phyloP scores from a whole-genome alignment of 2,329 filamentous ascomycete species.

The Bipolaris cookei region DNA sequence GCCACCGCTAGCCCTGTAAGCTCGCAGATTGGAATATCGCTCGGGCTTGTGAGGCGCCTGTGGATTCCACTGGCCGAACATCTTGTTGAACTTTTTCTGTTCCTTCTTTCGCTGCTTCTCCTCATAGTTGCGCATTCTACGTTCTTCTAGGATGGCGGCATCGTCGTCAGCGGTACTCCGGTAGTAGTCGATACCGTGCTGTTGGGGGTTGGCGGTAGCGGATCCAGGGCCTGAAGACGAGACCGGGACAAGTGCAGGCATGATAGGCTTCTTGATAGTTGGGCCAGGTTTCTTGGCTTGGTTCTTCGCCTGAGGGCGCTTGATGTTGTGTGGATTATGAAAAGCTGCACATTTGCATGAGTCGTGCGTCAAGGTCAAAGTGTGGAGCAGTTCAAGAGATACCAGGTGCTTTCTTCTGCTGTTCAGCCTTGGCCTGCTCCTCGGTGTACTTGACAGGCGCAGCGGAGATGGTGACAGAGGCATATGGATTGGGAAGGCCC shows the following conservation, averaged over 20 bases:
- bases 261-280: conserved; percentile 32
- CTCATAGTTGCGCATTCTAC: conserved; percentile 74
- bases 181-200: conserved; percentile 53
- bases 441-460: conserved; percentile 38
- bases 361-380: conserved; percentile 31
- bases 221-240: conserved; percentile 25
- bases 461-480: conserved; percentile 34
- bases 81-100: conserved; percentile 75
- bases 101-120: conserved; percentile 66
- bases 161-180: conserved; percentile 88
- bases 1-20: conserved; percentile 35
- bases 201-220: conserved; percentile 20
- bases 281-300: conserved; percentile 35
- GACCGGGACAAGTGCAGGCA: conserved; percentile 27
- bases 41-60: conserved; percentile 33
- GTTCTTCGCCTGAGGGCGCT: conserved; percentile 43
- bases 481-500: conserved; percentile 40
- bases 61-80: conserved; percentile 53
- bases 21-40: conserved; percentile 35
- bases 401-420: conserved; percentile 44
- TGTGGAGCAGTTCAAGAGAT: conserved; percentile 34
- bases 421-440: conserved; percentile 42
- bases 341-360: conserved; percentile 41
- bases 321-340: conserved; percentile 43
- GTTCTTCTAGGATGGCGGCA: conserved; percentile 67